phyloP scores from a whole-genome alignment of 257 asterid species.

The Plantago elongata region DNA sequence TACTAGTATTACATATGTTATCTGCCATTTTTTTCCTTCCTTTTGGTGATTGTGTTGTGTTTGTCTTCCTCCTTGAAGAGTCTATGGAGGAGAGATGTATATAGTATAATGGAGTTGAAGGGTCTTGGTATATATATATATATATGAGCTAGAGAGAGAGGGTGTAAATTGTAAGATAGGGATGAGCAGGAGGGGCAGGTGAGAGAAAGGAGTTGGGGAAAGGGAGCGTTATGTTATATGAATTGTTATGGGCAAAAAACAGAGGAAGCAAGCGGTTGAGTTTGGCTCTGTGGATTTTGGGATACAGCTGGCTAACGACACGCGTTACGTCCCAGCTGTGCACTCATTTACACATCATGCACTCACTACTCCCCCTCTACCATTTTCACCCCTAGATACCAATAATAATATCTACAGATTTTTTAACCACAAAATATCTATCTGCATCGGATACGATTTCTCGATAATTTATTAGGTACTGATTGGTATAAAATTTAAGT shows the following conservation, averaged over 20 bases:
- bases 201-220: slow-evolving; percentile 9
- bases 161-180: not conserved
- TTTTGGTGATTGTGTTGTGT: not conserved
- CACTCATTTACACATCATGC: slow-evolving; percentile 41
- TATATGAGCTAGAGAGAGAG: not conserved
- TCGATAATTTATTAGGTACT: too few species aligned
- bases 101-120: not conserved
- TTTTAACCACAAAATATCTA: too few species aligned
- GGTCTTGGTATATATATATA: slow-evolving; percentile 4
- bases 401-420: slow-evolving; percentile 28
- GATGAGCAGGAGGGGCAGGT: slow-evolving; percentile 7
- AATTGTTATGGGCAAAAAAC: slow-evolving; percentile 42
- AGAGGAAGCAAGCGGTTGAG: slow-evolving; percentile 35
- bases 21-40: slow-evolving; percentile 16
- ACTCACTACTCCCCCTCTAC: not conserved
- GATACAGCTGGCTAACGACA: slow-evolving; percentile 84
- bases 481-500: too few species aligned
- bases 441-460: too few species aligned
- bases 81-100: not conserved
- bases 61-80: not conserved
- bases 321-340: slow-evolving; percentile 51
- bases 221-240: slow-evolving; percentile 45
- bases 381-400: slow-evolving; percentile 3
- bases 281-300: slow-evolving; percentile 39
- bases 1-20: not conserved